Evolutionary conservation across 371 early-diverging fungal genomes (phyloP), one percentile per base, ranked within the genome.

Genomic region (Dichotomocladium elegans): DNA sequence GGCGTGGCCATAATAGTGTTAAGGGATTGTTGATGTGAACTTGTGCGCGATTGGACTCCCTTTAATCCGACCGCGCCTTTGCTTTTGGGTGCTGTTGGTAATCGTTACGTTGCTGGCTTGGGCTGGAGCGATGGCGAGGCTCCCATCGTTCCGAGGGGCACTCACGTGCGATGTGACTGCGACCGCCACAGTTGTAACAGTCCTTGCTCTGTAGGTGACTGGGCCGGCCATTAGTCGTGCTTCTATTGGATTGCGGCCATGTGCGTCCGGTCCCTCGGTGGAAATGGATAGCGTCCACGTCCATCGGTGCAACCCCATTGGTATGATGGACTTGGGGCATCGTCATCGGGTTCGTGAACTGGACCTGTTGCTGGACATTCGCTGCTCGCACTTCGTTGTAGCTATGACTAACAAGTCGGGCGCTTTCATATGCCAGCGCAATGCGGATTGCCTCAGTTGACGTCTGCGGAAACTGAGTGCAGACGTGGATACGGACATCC

Each of bases 401-500:
- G 37, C 41, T 1, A 55, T 55, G 3, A 55, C 42, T 7, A 47
- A 49, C n/a, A n/a, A n/a, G n/a, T n/a, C n/a, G n/a, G n/a, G 17
- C 24, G 42, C 42, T 42, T 24, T n/a, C n/a, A n/a, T n/a, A n/a
- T n/a, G n/a, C n/a, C n/a, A n/a, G n/a, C n/a, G n/a, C n/a, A n/a
- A n/a, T 12, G 24, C 12, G 5, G 24, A 42, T 42, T 11, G 42
- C 42, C 6, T 42, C 42, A 17, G 19, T 26, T 9, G 42, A 24
- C 10, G 4, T 19, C 22, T 14, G 19, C 17, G 42, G 42, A 26
- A 42, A 42, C 3, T 19, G 17, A 4, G 22, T 42, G 7, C 19
- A 24, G 3, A 42, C 42, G 19, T 42, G 42, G 19, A 42, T 3
- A 17, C 29, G 41, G 0, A 41, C 40, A 0, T n/a, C 17, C 3